Evolutionary conservation across 768 basidiomycete species (phyloP), one percentile per base, ranked within the genome.

Genomic region (Holtermanniella nyarrowii): DNA sequence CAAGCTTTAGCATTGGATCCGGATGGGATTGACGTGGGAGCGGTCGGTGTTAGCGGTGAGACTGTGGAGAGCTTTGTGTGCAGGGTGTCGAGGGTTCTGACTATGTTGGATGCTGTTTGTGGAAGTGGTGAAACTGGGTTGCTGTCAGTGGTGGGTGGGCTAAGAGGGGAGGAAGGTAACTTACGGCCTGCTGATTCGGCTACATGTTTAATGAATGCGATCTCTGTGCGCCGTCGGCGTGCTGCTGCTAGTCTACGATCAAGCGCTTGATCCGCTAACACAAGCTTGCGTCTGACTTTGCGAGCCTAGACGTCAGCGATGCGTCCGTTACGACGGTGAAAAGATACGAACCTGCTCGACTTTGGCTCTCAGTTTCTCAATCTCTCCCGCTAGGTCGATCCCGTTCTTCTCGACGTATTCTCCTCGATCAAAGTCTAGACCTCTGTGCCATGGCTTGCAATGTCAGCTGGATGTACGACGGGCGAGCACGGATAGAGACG

Each of bases 1-100:
- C 87, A 89, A 10, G 77, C 77, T 39, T 85, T 85, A 0, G 84
- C 81, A 0, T 81, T 79, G 52, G 81, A 79, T 3, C 75, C 60
- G 16, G 50, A 22, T 11, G 22, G 39, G 68, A 43, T 43, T 26
- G 74, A 61, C 41, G 77, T 72, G 1, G 74, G 61, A 2, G 43
- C 18, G 46, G 54, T 26, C 23, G 49, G 82, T 78, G 71, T 3
- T 76, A 75, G n/a, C 78, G 73, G 5, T 63, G 65, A 70, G 77
- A 78, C 82, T 72, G 25, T 61, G 54, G 39, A 70, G 60, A 59
- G 79, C 61, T 52, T 76, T 69, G 20, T 63, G 54, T 41, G 79
- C 75, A 52, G 81, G 63, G 20, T 56, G 50, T 18, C 65, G 60
- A 48, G 81, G 73, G 27, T 70, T 51, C 27, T 24, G 7, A 25